These are phyloP conservation scores for Endocarpon pusillum DNA, from an alignment of 495 filamentous ascomycete species.

Conservation along the genomic window DNA sequence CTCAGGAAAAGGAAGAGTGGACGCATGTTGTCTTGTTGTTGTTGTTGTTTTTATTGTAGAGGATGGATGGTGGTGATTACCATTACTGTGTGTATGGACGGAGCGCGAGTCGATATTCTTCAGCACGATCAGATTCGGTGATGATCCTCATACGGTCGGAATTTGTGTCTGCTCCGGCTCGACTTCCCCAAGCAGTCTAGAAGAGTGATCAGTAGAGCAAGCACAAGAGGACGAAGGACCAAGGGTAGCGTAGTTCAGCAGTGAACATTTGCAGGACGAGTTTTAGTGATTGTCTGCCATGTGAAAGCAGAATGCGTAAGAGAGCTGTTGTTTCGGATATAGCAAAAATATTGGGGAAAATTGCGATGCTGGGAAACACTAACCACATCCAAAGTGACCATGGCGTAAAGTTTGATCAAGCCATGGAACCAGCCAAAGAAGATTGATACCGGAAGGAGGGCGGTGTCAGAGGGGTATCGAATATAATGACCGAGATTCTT, in stretches of 20 bases:
- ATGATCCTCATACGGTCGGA: no score
- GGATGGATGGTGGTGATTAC: no score
- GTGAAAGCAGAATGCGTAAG: not conserved
- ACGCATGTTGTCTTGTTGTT: no score
- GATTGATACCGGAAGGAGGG: slow-evolving; percentile 54
- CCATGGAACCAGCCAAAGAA: slow-evolving; percentile 67
- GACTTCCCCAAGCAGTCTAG: slow-evolving; percentile 41
- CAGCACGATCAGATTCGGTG: no score
- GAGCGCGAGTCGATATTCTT: no score
- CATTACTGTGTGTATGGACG: no score
- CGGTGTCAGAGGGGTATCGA: slow-evolving; percentile 48
- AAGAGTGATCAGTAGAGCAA: slow-evolving; percentile 7
- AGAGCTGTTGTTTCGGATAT: slow-evolving; percentile 1
- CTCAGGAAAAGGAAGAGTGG: no score
- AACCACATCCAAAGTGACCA: slow-evolving; percentile 53
- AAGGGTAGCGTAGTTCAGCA: not conserved
- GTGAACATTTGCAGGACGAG: not conserved
- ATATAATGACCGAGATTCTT: slow-evolving; percentile 61
- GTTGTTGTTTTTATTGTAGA: no score
- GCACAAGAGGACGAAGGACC: slow-evolving; percentile 1
- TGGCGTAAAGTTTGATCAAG: slow-evolving; percentile 58
- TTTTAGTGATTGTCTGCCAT: not conserved
- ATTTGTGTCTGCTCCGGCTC: slow-evolving; percentile 41
- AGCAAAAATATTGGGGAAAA: slow-evolving; percentile 5
- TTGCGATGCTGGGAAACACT: slow-evolving; percentile 21